Evolutionary conservation across 352 stramenopile species (phyloP).

Genomic region (Pythium aquatile): DNA sequence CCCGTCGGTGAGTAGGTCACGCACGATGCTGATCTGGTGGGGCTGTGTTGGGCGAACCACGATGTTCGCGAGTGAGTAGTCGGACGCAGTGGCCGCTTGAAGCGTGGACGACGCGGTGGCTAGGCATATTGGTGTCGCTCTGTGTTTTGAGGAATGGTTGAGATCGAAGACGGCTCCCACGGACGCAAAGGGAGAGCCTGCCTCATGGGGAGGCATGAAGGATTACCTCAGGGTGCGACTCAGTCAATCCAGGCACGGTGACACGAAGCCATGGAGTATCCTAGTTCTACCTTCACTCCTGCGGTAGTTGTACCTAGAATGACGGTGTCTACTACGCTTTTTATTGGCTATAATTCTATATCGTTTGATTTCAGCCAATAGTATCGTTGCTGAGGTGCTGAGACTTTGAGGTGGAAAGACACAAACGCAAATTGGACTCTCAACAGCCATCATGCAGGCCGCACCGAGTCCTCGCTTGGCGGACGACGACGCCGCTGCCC

Average conservation of each 20-base stretch:
- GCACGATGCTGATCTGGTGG: not conserved
- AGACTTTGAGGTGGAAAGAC: not conserved
- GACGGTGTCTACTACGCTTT: not conserved
- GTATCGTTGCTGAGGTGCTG: not conserved
- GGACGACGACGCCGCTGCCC: conserved; percentile 36
- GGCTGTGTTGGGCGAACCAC: not conserved
- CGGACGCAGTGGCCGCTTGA: not conserved
- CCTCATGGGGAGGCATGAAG: too few relatives aligned
- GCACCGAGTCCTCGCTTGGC: conserved; percentile 20
- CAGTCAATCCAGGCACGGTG: too few relatives aligned
- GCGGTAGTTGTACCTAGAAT: not conserved
- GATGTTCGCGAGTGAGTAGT: not conserved
- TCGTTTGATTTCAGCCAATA: not conserved
- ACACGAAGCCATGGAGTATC: too few relatives aligned
- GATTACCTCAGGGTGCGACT: too few relatives aligned
- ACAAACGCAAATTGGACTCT: not conserved
- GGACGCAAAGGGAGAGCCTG: too few relatives aligned
- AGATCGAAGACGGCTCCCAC: not conserved
- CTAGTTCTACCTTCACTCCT: not conserved
- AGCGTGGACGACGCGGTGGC: not conserved
- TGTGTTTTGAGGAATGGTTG: not conserved
- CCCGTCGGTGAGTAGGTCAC: not conserved
- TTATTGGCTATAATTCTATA: not conserved
- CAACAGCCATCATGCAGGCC: conserved; percentile 11
- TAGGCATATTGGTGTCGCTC: not conserved